Percentiles rank a stretch among this genome's conserved stretches.
These are phyloP conservation scores for Akanthomyces dipterigenus DNA, from an alignment of 2,329 filamentous ascomycete species.

Conservation along the genomic window DNA sequence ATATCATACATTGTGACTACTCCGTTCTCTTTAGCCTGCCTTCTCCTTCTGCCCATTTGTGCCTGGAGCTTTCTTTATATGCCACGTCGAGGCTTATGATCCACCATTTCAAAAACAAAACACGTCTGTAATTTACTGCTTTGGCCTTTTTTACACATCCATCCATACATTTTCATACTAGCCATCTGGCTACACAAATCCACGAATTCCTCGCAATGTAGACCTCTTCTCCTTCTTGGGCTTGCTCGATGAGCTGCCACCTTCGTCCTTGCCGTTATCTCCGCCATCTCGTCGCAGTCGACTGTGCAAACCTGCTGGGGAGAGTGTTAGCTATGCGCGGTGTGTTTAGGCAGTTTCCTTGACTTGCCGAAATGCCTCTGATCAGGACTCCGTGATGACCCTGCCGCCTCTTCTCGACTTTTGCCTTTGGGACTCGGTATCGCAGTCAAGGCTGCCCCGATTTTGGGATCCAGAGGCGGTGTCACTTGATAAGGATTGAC, in stretches of 20 bases:
- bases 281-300: conserved; percentile 41
- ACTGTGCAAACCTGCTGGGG: conserved; percentile 42
- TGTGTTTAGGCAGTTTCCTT: not conserved
- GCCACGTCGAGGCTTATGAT: not conserved
- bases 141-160: not conserved
- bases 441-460: conserved; percentile 21
- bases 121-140: not conserved
- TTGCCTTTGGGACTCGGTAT: conserved; percentile 27
- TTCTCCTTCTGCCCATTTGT: not conserved
- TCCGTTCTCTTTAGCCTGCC: too few relatives aligned
- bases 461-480: conserved; percentile 32
- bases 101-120: not conserved
- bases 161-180: not conserved
- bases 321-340: not conserved
- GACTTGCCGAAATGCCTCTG: conserved; percentile 35
- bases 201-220: conserved; percentile 34
- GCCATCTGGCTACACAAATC: conserved; percentile 24
- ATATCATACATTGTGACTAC: not conserved
- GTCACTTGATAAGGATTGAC: conserved; percentile 36
- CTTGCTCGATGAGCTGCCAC: conserved; percentile 21
- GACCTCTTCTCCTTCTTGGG: conserved; percentile 31
- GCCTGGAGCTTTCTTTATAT: not conserved
- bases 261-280: conserved; percentile 39
- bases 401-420: conserved; percentile 18
- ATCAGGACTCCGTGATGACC: conserved; percentile 29